Evolutionary conservation across 1,284 basidiomycete genomes (phyloP).

Genomic region (Microbotryum scabiosae): DNA sequence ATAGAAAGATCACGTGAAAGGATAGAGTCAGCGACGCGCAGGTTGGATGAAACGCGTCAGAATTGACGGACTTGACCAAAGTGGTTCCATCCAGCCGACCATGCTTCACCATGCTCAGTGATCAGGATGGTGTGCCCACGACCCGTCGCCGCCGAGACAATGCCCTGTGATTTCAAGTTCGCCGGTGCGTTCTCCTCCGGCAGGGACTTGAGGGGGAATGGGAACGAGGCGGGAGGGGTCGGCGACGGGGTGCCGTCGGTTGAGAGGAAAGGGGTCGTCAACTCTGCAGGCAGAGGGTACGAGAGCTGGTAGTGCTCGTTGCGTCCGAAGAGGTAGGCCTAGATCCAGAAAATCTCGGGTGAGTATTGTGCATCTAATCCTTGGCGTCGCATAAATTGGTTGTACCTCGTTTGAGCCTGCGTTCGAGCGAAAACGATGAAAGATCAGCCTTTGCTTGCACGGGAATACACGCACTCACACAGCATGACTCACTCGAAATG

Average conservation of each 20-base stretch:
- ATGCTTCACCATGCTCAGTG: slow-evolving; percentile 68
- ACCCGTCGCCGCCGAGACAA: slow-evolving; percentile 74
- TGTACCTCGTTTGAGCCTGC: slow-evolving; percentile 25
- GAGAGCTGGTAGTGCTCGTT: slow-evolving; percentile 48
- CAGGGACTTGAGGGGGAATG: slow-evolving; percentile 47
- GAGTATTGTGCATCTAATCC: neutral
- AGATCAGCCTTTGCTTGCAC: neutral
- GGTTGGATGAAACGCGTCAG: neutral
- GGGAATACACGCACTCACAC: neutral
- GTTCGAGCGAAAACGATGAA: too few species aligned
- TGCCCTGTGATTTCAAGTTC: slow-evolving; percentile 54
- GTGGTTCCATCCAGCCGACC: slow-evolving; percentile 73
- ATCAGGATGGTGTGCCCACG: slow-evolving; percentile 73
- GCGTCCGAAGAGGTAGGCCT: slow-evolving; percentile 76
- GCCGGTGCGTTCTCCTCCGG: slow-evolving; percentile 36
- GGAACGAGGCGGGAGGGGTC: slow-evolving; percentile 49
- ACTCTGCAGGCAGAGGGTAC: slow-evolving; percentile 24
- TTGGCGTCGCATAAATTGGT: slow-evolving; percentile 27
- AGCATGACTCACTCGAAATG: slow-evolving; percentile 48
- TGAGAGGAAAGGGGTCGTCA: slow-evolving; percentile 38
- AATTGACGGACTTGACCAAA: slow-evolving; percentile 54
- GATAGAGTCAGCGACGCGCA: neutral
- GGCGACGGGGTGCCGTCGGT: slow-evolving; percentile 48
- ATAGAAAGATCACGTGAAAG: neutral
- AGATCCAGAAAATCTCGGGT: neutral